Evolutionary conservation across 2,329 filamentous ascomycete species (phyloP), one percentile per base, ranked within the genome.

Genomic region (Trichoderma brevicompactum): DNA sequence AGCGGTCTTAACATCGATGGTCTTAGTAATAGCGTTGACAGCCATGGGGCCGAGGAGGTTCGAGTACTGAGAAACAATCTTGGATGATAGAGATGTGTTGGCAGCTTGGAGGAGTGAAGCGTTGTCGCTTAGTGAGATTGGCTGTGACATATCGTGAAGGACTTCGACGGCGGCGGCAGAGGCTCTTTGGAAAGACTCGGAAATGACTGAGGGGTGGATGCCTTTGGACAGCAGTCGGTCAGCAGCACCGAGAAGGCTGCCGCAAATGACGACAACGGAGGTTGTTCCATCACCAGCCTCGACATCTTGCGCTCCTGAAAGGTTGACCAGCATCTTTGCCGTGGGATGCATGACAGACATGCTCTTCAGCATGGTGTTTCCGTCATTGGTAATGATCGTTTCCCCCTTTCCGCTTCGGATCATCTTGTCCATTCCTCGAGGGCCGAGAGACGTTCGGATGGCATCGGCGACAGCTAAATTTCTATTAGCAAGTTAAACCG

Each of bases 301-400:
- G 68, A 99, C 93, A 82, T 99, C 95, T 79, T 99, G 95, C 70
- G 95, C 95, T 71, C 95, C 92, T 74, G 94, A 96, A 68, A 99
- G 87, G 79, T 99, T 94, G 74, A 99, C 95, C 71, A 99, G 85
- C 95, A 99, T 99, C 83, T 97, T 97, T 59, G 95, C 95, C 55
- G 96, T 96, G n/a, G 95, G 95, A 77, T 99, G 95, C 90, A 99
- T 93, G 71, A 99, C 95, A 70, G 92, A 91, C 95, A 99, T 98
- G 83, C 94, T 94, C 82, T 92, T 96, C 76, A 99, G 83, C 94
- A 99, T 99, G 65, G 95, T 99, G 83, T 96, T 96, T 78, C 95
- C 95, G 81, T 99, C 95, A 84, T 99, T 99, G 75, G 95, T 99
- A 82, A 99, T 99, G 79, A 98, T 95, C 66, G 94, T 97, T 80